Evolutionary conservation across 352 stramenopile genomes (phyloP).

Genomic region (Globisporangium recalcitrans): DNA sequence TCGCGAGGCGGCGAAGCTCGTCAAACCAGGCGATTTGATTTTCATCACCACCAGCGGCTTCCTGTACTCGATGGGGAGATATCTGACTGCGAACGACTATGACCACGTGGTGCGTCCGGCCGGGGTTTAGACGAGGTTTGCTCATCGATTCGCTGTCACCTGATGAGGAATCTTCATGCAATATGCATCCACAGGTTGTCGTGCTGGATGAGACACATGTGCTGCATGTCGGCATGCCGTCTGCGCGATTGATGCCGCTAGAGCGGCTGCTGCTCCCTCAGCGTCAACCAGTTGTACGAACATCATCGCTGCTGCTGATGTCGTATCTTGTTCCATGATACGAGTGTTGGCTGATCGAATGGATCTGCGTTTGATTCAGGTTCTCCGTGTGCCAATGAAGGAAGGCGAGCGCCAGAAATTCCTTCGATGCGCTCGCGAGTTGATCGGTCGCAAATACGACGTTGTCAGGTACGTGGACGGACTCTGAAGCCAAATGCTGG

Average conservation of each 20-base stretch:
- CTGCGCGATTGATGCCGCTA: constrained; percentile 49
- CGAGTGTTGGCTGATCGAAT: neutral
- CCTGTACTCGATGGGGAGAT: constrained; percentile 61
- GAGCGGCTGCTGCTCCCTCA: constrained; percentile 61
- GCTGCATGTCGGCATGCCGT: constrained; percentile 61
- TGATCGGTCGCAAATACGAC: constrained; percentile 64
- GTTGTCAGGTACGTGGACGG: constrained; percentile 33
- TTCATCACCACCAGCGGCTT: constrained; percentile 76
- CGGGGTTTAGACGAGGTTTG: neutral
- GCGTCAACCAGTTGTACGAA: constrained; percentile 58
- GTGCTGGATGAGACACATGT: constrained; percentile 57
- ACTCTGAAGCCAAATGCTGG: neutral
- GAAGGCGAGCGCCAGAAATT: constrained; percentile 44
- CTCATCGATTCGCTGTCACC: neutral
- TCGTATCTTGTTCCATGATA: neutral
- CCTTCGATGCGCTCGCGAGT: constrained; percentile 49
- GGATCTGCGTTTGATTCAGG: constrained; percentile 24
- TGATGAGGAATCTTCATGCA: neutral
- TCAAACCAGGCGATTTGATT: constrained; percentile 69
- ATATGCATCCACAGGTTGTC: constrained; percentile 31
- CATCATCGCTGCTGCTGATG: neutral
- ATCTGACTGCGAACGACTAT: constrained; percentile 60
- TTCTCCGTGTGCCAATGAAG: constrained; percentile 47
- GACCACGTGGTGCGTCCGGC: constrained; percentile 50
- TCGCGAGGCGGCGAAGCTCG: constrained; percentile 48